Base-by-base conservation (phyloP, 345 rosid genomes). In the Syzygium aromaticum region DNA sequence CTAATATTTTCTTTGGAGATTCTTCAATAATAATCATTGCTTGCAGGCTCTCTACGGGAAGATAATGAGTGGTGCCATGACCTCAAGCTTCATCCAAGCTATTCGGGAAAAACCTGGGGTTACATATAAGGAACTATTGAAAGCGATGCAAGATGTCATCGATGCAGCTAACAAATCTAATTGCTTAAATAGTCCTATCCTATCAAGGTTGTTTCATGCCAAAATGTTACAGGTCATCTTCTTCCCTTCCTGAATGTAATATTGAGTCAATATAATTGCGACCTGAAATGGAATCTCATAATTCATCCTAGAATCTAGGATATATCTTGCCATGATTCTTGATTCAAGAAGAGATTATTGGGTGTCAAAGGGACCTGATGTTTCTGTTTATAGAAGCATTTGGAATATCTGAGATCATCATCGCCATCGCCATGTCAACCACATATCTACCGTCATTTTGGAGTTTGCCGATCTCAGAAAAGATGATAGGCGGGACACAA, bases 31-130 rank as follows among this genome's bases (percentile, higher is more conserved):
- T 38, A 73, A 73, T 19, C 80, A 73, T 73, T 73, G 49, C 51
- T 61, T 40, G 84, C 92, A 92, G 95, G 91, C 89, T 30, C 89
- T 94, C 63, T 51, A 63, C 4, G 90, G 93, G 54, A 89, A 86
- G 80, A 61, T 38, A 30, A 89, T 91, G 94, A 90, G 87, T 53
- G 94, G 94, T 11, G 93, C 90, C 11, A 57, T 94, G 92, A 94
- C 94, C n/a, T 88, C 80, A 73, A 77, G 91, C 27, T 88, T 94
- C 67, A 87, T 89, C 43, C 88, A 89, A 10, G 84, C 89, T 12
- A 54, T 91, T 8, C 80, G 53, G 49, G 51, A 86, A 28, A 40
- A 82, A 25, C 88, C 56, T 9, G 63, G 78, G 43, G 67, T 91
- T 30, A 91, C 91, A 27, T 92, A 94, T 53, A 92, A 92, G 3